Conservation (phyloP, 2,329 filamentous ascomycete species). For the Alternaria consortialis region DNA sequence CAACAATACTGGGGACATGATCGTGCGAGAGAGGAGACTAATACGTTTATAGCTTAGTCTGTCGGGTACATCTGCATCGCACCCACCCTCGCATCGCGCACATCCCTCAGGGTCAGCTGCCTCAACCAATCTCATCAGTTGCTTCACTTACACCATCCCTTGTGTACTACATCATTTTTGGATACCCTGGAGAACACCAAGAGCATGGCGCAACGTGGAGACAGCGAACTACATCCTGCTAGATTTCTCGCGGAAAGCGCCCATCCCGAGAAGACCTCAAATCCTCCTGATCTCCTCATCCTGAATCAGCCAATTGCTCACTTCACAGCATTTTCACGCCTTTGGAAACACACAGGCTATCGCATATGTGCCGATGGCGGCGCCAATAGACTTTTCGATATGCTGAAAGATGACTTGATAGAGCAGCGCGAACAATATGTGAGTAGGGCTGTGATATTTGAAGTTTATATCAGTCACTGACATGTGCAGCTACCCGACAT, state of each 20-base stretch:
- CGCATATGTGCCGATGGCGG: conserved; percentile 90
- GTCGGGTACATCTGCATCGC: conserved; percentile 16
- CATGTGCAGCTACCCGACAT: conserved; percentile 56
- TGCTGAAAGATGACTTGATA: conserved; percentile 47
- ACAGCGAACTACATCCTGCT: conserved; percentile 31
- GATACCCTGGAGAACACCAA: neutral
- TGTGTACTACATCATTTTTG: neutral
- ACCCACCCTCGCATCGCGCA: conserved; percentile 5
- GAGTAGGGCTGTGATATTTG: conserved; percentile 16
- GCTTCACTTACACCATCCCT: conserved; percentile 4
- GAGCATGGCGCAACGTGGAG: conserved; percentile 26
- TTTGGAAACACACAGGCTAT: conserved; percentile 65
- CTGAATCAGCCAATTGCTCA: conserved; percentile 56
- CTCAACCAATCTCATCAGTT: conserved; percentile 6
- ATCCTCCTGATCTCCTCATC: conserved; percentile 52
- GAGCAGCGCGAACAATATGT: conserved; percentile 42
- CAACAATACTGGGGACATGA: neutral
- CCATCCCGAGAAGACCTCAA: conserved; percentile 26
- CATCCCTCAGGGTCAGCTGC: neutral
- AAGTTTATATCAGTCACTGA: conserved; percentile 19
- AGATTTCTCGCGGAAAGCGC: conserved; percentile 37
- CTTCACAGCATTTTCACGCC: conserved; percentile 60
- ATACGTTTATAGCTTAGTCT: conserved; percentile 10
- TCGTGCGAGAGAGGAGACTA: conserved; percentile 10
- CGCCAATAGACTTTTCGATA: conserved; percentile 76